Conservation (phyloP, 2,329 filamentous ascomycete species). For the Botryotinia convoluta region DNA sequence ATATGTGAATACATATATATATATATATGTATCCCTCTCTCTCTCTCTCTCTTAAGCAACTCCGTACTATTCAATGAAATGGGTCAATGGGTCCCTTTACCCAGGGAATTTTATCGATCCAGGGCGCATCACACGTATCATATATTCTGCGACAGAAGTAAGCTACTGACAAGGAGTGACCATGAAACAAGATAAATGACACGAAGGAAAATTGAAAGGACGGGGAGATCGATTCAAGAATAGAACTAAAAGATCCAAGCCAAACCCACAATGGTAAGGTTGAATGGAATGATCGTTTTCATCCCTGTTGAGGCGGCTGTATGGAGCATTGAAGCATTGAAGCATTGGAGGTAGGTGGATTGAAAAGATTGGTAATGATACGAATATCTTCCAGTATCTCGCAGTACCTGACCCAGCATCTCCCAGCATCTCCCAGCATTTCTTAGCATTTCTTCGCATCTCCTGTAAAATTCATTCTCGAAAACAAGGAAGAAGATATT, state of each 20-base stretch:
- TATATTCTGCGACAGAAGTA: conserved; percentile 36
- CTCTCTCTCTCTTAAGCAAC: background rate
- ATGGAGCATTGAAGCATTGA: background rate
- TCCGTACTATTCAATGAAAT: conserved; percentile 4
- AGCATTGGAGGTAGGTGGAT: background rate
- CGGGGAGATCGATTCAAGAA: conserved; percentile 11
- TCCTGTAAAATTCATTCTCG: background rate
- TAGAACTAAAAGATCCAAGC: background rate
- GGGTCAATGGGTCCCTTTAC: conserved; percentile 17
- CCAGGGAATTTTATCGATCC: conserved; percentile 26
- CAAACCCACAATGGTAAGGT: conserved; percentile 14
- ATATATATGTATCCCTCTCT: background rate
- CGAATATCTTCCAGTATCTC: background rate
- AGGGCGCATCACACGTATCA: conserved; percentile 36
- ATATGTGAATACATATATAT: conserved; percentile 1
- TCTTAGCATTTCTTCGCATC: background rate
- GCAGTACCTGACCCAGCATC: background rate
- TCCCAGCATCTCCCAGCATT: background rate
- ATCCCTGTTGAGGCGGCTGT: conserved; percentile 11
- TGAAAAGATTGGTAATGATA: background rate
- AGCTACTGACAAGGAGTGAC: conserved; percentile 30
- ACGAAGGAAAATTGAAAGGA: conserved; percentile 28
- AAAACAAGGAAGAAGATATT: background rate
- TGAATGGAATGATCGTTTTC: background rate
- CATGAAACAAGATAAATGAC: conserved; percentile 30